Conservation (phyloP, 306 rosid genomes). For the Prunus davidiana region DNA sequence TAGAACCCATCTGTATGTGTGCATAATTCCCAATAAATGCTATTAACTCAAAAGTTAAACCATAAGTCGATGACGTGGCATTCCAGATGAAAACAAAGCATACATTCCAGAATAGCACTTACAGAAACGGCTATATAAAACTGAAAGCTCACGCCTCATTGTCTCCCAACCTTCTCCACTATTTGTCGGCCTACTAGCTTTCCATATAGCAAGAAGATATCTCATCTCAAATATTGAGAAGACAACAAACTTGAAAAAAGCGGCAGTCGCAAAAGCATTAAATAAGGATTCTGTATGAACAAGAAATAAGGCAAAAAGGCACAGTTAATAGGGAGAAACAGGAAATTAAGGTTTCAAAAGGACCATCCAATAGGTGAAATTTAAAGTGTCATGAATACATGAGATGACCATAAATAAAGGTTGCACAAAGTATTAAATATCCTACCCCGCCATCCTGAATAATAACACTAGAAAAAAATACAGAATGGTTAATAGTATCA, state of each 20-base stretch:
- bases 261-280: slow-evolving; percentile 99
- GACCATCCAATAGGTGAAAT: neutral
- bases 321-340: slow-evolving; percentile 15
- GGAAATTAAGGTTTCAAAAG: neutral
- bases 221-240: slow-evolving; percentile 99
- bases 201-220: slow-evolving; percentile 99
- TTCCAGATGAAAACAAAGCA: neutral
- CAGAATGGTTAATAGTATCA: no score
- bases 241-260: slow-evolving; percentile 95
- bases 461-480: no score
- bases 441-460: no score
- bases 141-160: slow-evolving; percentile 97
- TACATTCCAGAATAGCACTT: slow-evolving; percentile 34
- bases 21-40: neutral
- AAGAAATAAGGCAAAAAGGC: slow-evolving; percentile 28
- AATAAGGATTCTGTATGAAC: slow-evolving; percentile 70
- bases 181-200: slow-evolving; percentile 86
- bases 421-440: no score
- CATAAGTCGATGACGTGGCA: neutral
- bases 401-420: neutral
- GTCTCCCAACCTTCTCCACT: slow-evolving; percentile 98
- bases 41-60: neutral
- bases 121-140: slow-evolving; percentile 97
- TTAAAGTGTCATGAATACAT: neutral
- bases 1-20: neutral